These are phyloP conservation scores for Leccinum solheimii DNA, from an alignment of 1,284 basidiomycete species.

Conservation along the genomic window DNA sequence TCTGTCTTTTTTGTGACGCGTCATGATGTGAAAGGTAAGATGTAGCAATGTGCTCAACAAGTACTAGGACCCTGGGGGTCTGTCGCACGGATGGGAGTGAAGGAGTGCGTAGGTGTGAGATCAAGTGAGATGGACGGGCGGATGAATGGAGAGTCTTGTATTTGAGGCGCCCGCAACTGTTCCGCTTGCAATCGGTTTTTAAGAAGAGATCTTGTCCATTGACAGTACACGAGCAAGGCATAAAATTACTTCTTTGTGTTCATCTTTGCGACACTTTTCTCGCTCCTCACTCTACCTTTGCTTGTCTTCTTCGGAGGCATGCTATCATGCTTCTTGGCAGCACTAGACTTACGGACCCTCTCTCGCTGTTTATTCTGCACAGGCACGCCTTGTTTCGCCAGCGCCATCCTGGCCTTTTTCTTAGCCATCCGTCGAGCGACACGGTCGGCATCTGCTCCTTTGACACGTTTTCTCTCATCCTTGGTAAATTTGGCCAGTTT, in stretches of 20 bases:
- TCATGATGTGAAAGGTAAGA: too few relatives aligned
- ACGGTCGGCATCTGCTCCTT: slow-evolving; percentile 75
- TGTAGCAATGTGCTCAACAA: too few relatives aligned
- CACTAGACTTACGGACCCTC: slow-evolving; percentile 50
- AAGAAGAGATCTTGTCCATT: background rate
- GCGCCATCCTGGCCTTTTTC: slow-evolving; percentile 68
- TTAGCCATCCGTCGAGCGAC: slow-evolving; percentile 83
- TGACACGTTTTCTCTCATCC: slow-evolving; percentile 81
- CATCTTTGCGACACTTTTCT: slow-evolving; percentile 53
- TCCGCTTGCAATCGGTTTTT: too few relatives aligned
- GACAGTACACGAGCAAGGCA: background rate
- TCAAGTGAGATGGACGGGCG: too few relatives aligned
- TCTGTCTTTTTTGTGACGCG: too few relatives aligned
- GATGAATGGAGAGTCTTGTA: too few relatives aligned
- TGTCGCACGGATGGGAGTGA: too few relatives aligned
- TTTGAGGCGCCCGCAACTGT: too few relatives aligned
- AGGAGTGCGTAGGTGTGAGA: too few relatives aligned
- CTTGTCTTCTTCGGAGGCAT: slow-evolving; percentile 44
- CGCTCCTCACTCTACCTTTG: slow-evolving; percentile 58
- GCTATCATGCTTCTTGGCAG: slow-evolving; percentile 33
- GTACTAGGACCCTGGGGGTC: too few relatives aligned
- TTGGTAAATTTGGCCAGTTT: slow-evolving; percentile 78
- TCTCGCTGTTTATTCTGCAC: slow-evolving; percentile 42
- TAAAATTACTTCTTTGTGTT: slow-evolving; percentile 55
- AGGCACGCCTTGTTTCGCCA: slow-evolving; percentile 48